Evolutionary conservation across 1,284 basidiomycete species (phyloP).

Genomic region (Amylostereum chailletii): DNA sequence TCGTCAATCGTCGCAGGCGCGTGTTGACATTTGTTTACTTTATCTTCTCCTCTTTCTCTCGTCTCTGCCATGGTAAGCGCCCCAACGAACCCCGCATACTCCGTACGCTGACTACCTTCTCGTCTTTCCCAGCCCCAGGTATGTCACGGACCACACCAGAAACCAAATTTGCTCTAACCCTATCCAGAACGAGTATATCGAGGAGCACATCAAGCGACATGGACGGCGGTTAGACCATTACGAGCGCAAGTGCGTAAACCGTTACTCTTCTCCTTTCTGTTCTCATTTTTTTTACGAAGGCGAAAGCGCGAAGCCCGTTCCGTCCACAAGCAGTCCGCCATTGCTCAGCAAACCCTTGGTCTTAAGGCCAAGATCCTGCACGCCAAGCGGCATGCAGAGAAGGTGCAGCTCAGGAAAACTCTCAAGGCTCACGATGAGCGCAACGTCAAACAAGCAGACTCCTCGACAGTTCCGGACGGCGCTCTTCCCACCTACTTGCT

Average conservation of each 20-base stretch:
- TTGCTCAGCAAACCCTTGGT: slow-evolving; percentile 92
- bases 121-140: slow-evolving; percentile 57
- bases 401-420: slow-evolving; percentile 98
- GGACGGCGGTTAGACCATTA: slow-evolving; percentile 80
- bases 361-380: slow-evolving; percentile 97
- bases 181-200: slow-evolving; percentile 80
- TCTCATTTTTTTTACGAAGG: slow-evolving; percentile 32
- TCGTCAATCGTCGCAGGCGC: neutral
- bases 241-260: slow-evolving; percentile 63
- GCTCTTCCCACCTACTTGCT: slow-evolving; percentile 93
- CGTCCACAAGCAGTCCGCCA: slow-evolving; percentile 81
- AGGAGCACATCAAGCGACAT: slow-evolving; percentile 84
- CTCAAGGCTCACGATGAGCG: slow-evolving; percentile 99
- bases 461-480: slow-evolving; percentile 74
- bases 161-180: neutral
- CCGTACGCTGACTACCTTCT: slow-evolving; percentile 12
- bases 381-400: slow-evolving; percentile 92
- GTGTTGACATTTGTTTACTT: slow-evolving; percentile 7
- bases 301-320: slow-evolving; percentile 91
- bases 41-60: slow-evolving; percentile 13
- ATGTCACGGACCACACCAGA: slow-evolving; percentile 10
- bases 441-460: slow-evolving; percentile 91
- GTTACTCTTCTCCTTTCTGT: slow-evolving; percentile 1
- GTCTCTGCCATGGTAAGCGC: slow-evolving; percentile 42
- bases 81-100: neutral